phyloP scores from a whole-genome alignment of 2,329 filamentous ascomycete genomes.

The Nigrograna mackinnonii region DNA sequence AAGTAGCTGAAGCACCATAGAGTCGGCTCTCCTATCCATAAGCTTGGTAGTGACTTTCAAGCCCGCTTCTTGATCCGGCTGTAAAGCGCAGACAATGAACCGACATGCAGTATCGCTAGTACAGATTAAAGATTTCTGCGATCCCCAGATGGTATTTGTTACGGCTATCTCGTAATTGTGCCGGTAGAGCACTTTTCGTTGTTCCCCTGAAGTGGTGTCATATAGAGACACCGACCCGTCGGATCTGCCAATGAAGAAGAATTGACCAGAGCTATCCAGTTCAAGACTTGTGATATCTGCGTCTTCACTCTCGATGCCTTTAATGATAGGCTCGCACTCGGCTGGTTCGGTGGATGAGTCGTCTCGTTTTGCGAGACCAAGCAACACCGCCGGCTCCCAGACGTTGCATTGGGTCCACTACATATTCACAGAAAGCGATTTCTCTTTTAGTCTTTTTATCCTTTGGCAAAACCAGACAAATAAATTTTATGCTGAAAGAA shows the following conservation, averaged over 20 bases:
- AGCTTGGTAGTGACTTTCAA: not conserved
- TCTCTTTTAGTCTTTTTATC: too few relatives aligned
- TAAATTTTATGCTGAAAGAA: too few relatives aligned
- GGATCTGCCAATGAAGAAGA: not conserved
- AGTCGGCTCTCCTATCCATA: not conserved
- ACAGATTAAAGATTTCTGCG: not conserved
- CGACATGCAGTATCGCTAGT: not conserved
- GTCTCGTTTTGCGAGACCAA: not conserved
- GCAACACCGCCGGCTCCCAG: constrained; percentile 1
- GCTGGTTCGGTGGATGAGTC: not conserved
- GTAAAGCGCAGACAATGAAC: not conserved
- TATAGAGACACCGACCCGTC: not conserved
- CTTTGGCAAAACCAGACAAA: too few relatives aligned
- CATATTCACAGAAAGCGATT: not conserved
- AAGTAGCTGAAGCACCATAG: not conserved
- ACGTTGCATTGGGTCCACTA: not conserved
- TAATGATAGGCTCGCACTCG: not conserved
- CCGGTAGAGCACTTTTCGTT: not conserved
- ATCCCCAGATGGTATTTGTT: not conserved
- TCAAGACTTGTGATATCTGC: not conserved
- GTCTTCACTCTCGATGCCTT: not conserved
- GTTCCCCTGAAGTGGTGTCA: not conserved
- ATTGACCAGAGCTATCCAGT: not conserved
- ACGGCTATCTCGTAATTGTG: not conserved
- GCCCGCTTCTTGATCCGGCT: not conserved